These are phyloP conservation scores for Acacia crassicarpa DNA, from an alignment of 306 rosid species.

Conservation along the genomic window DNA sequence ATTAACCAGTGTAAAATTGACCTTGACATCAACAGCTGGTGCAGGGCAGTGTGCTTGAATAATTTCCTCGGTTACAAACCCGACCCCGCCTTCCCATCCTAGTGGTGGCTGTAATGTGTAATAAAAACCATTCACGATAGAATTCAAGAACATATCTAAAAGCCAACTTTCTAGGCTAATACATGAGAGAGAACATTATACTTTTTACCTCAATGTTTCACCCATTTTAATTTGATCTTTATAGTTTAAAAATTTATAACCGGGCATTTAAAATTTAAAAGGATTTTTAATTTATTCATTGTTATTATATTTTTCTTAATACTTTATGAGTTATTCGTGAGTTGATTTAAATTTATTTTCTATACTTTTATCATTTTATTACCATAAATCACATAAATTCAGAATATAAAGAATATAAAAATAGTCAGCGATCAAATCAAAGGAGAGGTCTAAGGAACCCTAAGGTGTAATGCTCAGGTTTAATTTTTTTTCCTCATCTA, in stretches of 20 bases:
- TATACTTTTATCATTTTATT: neutral
- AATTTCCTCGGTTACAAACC: constrained; percentile 49
- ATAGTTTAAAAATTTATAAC: neutral
- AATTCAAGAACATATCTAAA: neutral
- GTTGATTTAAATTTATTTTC: neutral
- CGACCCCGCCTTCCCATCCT: constrained; percentile 59
- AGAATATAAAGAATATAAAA: neutral
- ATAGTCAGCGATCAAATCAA: neutral
- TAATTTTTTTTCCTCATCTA: neutral
- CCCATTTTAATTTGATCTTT: neutral
- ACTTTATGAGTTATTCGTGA: neutral
- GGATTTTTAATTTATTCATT: neutral
- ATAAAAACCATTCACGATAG: neutral
- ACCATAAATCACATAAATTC: neutral
- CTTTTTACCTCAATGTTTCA: neutral
- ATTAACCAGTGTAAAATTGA: neutral
- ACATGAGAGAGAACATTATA: neutral
- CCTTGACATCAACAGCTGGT: constrained; percentile 51
- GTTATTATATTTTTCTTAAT: neutral
- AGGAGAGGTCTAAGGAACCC: neutral
- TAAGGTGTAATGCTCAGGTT: neutral
- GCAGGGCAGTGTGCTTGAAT: constrained; percentile 51
- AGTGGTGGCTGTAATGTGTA: constrained; percentile 45
- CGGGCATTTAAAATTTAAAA: neutral
- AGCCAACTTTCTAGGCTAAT: neutral